These are phyloP conservation scores for Phaffia australis DNA, from an alignment of 768 basidiomycete genomes.

Conservation along the genomic window DNA sequence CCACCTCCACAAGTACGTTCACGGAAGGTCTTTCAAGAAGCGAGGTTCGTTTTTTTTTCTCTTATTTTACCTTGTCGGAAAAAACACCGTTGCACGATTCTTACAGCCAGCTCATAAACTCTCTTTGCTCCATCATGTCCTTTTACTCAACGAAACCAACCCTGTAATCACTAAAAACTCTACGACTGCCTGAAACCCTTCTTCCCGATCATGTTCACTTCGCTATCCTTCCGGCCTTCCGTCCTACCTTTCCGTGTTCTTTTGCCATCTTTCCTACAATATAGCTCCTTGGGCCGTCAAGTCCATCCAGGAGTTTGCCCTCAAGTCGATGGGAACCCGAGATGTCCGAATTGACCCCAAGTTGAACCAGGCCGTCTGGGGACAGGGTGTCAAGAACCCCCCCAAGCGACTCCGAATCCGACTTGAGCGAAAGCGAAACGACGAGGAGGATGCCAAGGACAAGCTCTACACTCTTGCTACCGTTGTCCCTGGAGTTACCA, in stretches of 20 bases:
- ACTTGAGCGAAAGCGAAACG: slow-evolving; percentile 96
- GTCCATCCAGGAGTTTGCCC: slow-evolving; percentile 81
- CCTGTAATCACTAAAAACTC: too few relatives aligned
- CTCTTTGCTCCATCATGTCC: not conserved
- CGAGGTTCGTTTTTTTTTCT: slow-evolving; percentile 38
- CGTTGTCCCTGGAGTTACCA: slow-evolving; percentile 54
- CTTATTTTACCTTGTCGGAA: not conserved
- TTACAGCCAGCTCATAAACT: not conserved
- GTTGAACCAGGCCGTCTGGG: slow-evolving; percentile 72
- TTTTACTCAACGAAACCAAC: too few relatives aligned
- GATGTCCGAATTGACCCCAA: slow-evolving; percentile 92
- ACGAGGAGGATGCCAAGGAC: slow-evolving; percentile 97
- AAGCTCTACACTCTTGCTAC: slow-evolving; percentile 88
- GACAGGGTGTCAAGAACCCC: slow-evolving; percentile 72
- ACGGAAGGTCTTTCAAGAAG: slow-evolving; percentile 92
- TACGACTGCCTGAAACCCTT: not conserved
- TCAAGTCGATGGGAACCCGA: slow-evolving; percentile 86
- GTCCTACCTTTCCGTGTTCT: not conserved
- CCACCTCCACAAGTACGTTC: slow-evolving; percentile 89
- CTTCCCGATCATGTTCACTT: not conserved
- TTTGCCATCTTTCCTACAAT: slow-evolving; percentile 21
- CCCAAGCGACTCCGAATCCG: slow-evolving; percentile 85
- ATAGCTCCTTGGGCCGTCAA: slow-evolving; percentile 87
- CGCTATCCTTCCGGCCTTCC: not conserved
- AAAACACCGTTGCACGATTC: not conserved